phyloP scores from a whole-genome alignment of 2,329 filamentous ascomycete genomes.

The Botrytis squamosa region DNA sequence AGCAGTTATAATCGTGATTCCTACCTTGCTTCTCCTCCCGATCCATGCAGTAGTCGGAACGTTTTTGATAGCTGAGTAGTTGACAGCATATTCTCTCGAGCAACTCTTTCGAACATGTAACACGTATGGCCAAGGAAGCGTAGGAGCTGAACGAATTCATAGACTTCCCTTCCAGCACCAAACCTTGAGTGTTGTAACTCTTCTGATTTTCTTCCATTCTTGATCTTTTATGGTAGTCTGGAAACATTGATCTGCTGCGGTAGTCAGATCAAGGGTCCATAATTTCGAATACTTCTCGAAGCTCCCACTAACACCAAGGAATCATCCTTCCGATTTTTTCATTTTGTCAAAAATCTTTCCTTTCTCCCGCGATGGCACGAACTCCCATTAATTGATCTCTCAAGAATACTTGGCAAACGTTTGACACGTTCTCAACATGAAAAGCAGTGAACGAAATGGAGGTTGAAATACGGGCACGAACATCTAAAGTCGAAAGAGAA shows the following conservation, averaged over 20 bases:
- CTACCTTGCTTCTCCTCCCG: background rate
- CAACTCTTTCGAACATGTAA: background rate
- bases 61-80: background rate
- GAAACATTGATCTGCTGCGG: background rate
- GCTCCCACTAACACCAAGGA: background rate
- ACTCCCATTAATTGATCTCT: background rate
- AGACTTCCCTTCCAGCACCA: background rate
- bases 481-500: background rate
- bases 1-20: background rate
- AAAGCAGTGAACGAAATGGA: background rate
- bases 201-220: background rate
- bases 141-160: background rate
- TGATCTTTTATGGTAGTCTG: background rate
- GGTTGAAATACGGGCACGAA: background rate
- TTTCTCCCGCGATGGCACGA: background rate
- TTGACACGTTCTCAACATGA: background rate
- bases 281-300: constrained; percentile 2
- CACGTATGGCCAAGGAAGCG: background rate
- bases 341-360: background rate
- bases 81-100: background rate
- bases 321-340: background rate
- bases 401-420: background rate
- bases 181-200: background rate
- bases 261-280: background rate
- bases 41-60: background rate